Evolutionary conservation across 495 filamentous ascomycete genomes (phyloP), one percentile per base, ranked within the genome.

Genomic region (Penicillium angulare): DNA sequence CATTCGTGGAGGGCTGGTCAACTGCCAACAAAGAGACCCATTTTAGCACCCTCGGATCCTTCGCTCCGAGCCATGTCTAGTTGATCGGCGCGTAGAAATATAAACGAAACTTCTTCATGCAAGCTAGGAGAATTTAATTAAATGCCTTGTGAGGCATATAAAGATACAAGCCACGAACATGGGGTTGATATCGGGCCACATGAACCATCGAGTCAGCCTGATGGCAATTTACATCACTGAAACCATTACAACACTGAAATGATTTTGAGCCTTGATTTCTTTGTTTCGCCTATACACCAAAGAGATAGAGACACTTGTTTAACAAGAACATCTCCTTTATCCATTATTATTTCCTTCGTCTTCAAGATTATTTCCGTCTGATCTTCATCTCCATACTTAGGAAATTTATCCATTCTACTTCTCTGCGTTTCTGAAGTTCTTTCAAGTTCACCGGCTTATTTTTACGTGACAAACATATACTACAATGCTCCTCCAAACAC

Each of bases 21-120:
- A 23, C n/a, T 22, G 38, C 47, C 33, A 60, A 62, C 58, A 65
- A 55, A 62, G 59, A 59, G 26, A 33, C 32, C 39, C 29, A 42
- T 18, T 59, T 52, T 54, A 55, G 50, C 39, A 42, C 33, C 21
- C 18, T 34, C 33, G 33, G 8, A 31, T 46, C 20, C 12, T 41
- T 55, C 24, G 27, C 22, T 34, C 33, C 26, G 43, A 29, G 13
- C 17, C 21, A 35, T 29, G 29, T 29, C 17, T 21, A 22, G 27
- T 33, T 29, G 10, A 33, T 22, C 43, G 23, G 43, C 43, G 43
- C 43, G 20, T 46, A 46, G 15, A 21, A 44, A 31, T 9, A n/a
- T 4, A 8, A 23, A 17, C 24, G 26, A 18, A 31, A 44, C 4
- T 12, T 44, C 42, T 32, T 20, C 20, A 29, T 44, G 42, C 42